Conservation (phyloP, 345 rosid species). For the Eucalyptus marginata region DNA sequence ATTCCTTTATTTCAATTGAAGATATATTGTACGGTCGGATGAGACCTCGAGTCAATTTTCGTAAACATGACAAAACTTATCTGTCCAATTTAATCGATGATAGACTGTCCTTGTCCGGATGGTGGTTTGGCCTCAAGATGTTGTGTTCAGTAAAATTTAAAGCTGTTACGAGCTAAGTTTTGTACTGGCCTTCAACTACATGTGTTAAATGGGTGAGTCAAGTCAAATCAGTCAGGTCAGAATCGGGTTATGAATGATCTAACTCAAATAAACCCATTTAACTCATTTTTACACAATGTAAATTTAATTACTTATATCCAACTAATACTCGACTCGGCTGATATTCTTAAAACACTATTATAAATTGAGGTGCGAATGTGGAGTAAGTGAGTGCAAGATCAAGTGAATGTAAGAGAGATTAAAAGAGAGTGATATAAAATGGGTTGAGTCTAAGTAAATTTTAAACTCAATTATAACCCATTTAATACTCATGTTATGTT, state of each 20-base stretch:
- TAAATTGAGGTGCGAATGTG: accelerated
- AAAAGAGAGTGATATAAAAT: too few relatives aligned
- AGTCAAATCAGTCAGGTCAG: accelerated
- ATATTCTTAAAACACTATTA: too few relatives aligned
- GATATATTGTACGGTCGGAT: neutral
- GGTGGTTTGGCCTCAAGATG: neutral
- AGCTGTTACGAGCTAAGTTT: neutral
- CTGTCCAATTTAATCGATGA: neutral
- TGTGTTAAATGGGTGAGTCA: accelerated
- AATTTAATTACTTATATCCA: too few relatives aligned
- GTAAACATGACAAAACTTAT: neutral
- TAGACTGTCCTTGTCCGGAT: neutral
- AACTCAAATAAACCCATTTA: accelerated
- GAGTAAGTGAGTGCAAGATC: too few relatives aligned
- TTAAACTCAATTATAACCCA: too few relatives aligned
- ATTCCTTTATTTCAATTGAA: neutral
- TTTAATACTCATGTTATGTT: too few relatives aligned
- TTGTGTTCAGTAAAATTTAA: neutral
- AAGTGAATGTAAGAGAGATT: accelerated
- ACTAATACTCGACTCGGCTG: accelerated
- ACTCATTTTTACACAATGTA: too few relatives aligned
- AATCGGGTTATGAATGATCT: too few relatives aligned
- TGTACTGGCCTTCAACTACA: neutral
- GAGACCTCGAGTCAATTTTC: neutral
- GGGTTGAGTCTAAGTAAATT: too few relatives aligned